Base-by-base conservation (phyloP, 1,284 basidiomycete genomes). In the Phellinidium pouzarii region DNA sequence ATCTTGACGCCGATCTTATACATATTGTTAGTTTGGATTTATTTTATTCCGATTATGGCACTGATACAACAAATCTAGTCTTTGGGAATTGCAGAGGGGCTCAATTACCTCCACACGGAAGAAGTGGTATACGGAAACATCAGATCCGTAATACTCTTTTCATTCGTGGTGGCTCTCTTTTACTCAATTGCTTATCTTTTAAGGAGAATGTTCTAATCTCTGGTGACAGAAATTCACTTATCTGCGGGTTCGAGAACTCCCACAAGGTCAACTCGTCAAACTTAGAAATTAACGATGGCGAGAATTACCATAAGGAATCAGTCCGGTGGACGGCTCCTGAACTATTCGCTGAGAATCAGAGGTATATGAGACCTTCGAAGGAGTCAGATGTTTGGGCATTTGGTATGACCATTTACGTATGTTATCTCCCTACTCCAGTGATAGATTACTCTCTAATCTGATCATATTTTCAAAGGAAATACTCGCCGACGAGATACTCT, bases 401-500 rank as follows among this genome's bases (percentile, higher is more conserved):
- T 22, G 47, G 47, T 3, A 50, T 54, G 53, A 47, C 44, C 11
- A 17, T 50, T 12, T 54, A 50, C 23, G 53, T 50, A 27, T 17
- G 47, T 46, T 45, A n/a, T n/a, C n/a, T n/a, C n/a, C n/a, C n/a
- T n/a, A n/a, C n/a, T n/a, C n/a, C n/a, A n/a, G n/a, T n/a, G n/a
- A n/a, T 11, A 14, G 7, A 31, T 23, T 42, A 31, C 22, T 54
- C 53, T 82, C 82, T 85, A 42, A 64, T 66, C 64, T 81, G 83
- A 7, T 2, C 3, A 34, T n/a, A 20, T 48, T 44, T 48, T 20
- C 57, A 7, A 8, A 52, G 50, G 50, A 52, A 20, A n/a, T 45
- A 8, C 25, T 52, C 11, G 25, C 50, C 1, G 43, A 20, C 20
- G 37, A 25, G 14, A 17, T 25, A n/a, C 50, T 43, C 9, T 52